Evolutionary conservation across 208 protist genomes (phyloP), one percentile per base, ranked within the genome.

Genomic region (Leishmania martiniquensis): DNA sequence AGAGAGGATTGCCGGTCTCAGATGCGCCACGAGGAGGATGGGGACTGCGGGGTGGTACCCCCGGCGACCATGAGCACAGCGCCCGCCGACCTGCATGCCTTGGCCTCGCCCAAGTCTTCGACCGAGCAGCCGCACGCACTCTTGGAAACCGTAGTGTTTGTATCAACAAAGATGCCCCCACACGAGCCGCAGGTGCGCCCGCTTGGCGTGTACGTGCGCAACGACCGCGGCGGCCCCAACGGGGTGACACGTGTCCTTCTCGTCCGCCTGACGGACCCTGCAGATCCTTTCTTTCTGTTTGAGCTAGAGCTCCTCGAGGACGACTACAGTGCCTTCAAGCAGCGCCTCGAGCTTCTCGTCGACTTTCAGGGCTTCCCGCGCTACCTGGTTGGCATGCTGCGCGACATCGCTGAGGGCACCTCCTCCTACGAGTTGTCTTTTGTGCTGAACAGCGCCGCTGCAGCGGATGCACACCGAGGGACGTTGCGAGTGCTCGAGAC

Each of bases 231-330:
- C 37, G 92, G 86, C 32, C 73, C 77, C 6, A 94, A 86, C 81
- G 79, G 74, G 29, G 80, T 90, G 25, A 86, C 85, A 2, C 82
- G 89, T 17, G 75, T 86, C 7, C 76, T 97, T 12, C 76, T 81
- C 34, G 55, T 96, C 25, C 91, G 92, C 49, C 77, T 96, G 17
- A 97, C 92, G 2, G 94, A 97, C 80, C 89, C 90, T 4, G 34
- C 60, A 2, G 92, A 97, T 72, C 89, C 94, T 0, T 97, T 97
- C 37, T 93, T 96, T 75, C 78, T 97, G 17, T 97, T 89, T 76
- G 89, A 96, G 81, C 52, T 97, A 45, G 86, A 94, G 74, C 83
- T 97, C 4, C 84, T 86, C 32, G 94, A 97, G 82, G 91, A 95
- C 72, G 94, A 97, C 84, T 97, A 97, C 77, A 86, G 85, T 32